These are phyloP conservation scores for Puccinia triticina DNA, from an alignment of 1,284 basidiomycete species.

Conservation along the genomic window DNA sequence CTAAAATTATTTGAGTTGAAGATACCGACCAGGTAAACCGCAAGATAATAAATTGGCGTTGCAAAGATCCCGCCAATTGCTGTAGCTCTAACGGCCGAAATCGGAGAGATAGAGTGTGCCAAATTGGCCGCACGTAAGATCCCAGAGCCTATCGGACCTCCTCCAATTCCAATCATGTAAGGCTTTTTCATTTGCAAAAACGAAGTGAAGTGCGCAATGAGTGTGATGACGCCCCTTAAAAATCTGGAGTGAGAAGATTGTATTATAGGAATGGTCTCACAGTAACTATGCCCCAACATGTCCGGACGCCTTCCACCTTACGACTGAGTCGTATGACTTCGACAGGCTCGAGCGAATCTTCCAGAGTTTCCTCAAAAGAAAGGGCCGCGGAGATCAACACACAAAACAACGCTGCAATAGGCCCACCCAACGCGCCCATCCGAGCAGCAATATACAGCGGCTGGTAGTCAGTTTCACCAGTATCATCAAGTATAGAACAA, in stretches of 20 bases:
- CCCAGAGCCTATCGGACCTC: conserved; percentile 23
- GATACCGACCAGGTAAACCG: conserved; percentile 21
- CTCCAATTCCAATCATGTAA: conserved; percentile 32
- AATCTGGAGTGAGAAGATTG: background rate
- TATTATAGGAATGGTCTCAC: background rate
- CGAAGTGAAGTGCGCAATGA: background rate
- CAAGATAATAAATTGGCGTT: conserved; percentile 31
- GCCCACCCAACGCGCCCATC: conserved; percentile 36
- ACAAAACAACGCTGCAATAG: conserved; percentile 32
- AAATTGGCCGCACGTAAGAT: conserved; percentile 24
- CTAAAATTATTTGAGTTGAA: background rate
- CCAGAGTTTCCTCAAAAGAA: background rate
- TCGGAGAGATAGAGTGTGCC: conserved; percentile 21
- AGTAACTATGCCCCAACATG: conserved; percentile 21
- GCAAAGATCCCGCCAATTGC: conserved; percentile 41
- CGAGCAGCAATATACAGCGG: conserved; percentile 33
- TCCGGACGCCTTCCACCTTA: background rate
- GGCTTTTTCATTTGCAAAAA: conserved; percentile 9
- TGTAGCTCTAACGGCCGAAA: conserved; percentile 21
- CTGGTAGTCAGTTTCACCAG: conserved; percentile 16
- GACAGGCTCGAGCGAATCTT: conserved; percentile 21
- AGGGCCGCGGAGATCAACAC: conserved; percentile 14
- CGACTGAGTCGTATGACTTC: background rate
- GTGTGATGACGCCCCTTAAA: background rate
- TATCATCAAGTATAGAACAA: conserved; percentile 31